Evolutionary conservation across 2,329 filamentous ascomycete genomes (phyloP).

Genomic region (Epichloe glyceriae): DNA sequence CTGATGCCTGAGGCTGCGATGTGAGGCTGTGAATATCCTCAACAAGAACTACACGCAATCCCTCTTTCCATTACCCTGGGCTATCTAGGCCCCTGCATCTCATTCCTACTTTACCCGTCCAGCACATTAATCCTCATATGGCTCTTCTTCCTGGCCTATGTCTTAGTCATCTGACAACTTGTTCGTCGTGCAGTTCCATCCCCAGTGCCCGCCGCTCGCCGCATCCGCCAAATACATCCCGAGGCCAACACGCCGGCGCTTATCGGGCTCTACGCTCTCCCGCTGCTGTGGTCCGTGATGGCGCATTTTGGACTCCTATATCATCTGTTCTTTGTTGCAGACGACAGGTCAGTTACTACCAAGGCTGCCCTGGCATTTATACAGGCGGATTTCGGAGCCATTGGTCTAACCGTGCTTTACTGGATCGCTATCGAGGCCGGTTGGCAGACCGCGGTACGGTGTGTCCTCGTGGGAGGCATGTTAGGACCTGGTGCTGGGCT

Average conservation of each 20-base stretch:
- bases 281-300: background rate
- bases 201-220: background rate
- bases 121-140: background rate
- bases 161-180: background rate
- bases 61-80: background rate
- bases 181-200: background rate
- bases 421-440: background rate
- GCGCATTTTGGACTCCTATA: background rate
- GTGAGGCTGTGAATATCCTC: no score
- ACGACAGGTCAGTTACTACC: background rate
- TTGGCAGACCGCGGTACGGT: background rate
- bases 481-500: background rate
- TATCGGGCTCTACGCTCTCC: background rate
- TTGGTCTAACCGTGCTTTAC: background rate
- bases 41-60: background rate
- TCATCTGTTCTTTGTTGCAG: background rate
- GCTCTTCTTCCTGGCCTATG: background rate
- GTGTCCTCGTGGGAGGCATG: background rate
- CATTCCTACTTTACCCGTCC: background rate
- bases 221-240: background rate
- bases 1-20: no score
- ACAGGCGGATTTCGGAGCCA: background rate
- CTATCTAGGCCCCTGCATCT: background rate
- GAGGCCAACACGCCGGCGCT: background rate
- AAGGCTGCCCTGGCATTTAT: background rate